Conservation (phyloP, 2,329 filamentous ascomycete genomes). For the Gnomoniopsis sp. region DNA sequence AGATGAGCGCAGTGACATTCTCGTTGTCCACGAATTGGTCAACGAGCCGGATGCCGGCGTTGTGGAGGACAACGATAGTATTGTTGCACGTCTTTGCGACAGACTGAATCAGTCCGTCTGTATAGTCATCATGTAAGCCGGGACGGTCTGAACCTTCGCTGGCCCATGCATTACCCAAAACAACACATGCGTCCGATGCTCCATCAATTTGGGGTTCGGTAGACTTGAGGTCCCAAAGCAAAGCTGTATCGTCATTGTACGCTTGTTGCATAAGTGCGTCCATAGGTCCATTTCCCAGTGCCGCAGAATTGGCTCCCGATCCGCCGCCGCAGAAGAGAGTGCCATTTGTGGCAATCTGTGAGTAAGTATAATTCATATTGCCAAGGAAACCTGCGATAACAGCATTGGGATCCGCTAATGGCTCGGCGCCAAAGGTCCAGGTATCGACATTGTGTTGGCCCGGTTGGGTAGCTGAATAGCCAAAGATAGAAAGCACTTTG, state of each 20-base stretch:
- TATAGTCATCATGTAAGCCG: constrained; percentile 62
- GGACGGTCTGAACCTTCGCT: constrained; percentile 68
- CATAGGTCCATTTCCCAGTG: constrained; percentile 47
- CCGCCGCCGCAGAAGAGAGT: constrained; percentile 44
- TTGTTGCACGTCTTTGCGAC: constrained; percentile 59
- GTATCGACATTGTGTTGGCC: constrained; percentile 38
- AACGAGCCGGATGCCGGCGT: constrained; percentile 57
- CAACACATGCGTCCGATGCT: constrained; percentile 61
- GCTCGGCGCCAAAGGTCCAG: constrained; percentile 39
- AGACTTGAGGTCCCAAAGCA: constrained; percentile 58
- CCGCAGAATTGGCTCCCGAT: constrained; percentile 37
- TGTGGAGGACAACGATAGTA: constrained; percentile 64
- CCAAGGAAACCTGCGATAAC: constrained; percentile 28
- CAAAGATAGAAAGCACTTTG: constrained; percentile 54
- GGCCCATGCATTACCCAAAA: constrained; percentile 65
- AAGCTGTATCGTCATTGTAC: constrained; percentile 50
- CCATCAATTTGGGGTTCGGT: constrained; percentile 45
- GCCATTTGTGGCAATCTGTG: constrained; percentile 37
- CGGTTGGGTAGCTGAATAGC: constrained; percentile 53
- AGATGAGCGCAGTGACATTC: constrained; percentile 62
- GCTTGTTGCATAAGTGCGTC: constrained; percentile 52
- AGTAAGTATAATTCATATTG: constrained; percentile 17
- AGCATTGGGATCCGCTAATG: constrained; percentile 29
- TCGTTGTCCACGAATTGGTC: constrained; percentile 60
- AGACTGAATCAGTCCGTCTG: constrained; percentile 52